These are phyloP conservation scores for Parascedosporium putredinis DNA, from an alignment of 2,329 filamentous ascomycete species.

Conservation along the genomic window DNA sequence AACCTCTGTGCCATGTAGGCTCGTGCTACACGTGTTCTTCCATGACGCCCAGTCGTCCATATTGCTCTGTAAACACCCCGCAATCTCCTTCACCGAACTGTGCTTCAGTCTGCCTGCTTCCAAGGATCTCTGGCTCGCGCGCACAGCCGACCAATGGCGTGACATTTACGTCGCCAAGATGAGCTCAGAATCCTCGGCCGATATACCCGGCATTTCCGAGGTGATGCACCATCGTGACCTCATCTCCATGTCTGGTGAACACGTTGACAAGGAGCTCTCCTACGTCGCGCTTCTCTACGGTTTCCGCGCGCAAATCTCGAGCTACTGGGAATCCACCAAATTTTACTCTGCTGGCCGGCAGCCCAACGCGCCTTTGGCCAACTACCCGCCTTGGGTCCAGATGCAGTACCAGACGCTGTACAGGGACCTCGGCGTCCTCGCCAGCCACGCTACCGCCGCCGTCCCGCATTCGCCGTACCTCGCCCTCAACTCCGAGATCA, in stretches of 20 bases:
- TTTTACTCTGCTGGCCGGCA: constrained; percentile 17
- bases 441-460: constrained; percentile 8
- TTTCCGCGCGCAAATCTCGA: constrained; percentile 22
- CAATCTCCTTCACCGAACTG: constrained; percentile 22
- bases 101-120: constrained; percentile 16
- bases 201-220: constrained; percentile 4
- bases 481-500: constrained; percentile 22
- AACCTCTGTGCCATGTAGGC: constrained; percentile 14
- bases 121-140: constrained; percentile 18
- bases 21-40: constrained; percentile 18
- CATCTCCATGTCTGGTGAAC: background rate
- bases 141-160: constrained; percentile 18
- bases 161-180: constrained; percentile 29
- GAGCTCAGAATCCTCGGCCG: background rate
- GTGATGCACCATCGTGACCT: background rate
- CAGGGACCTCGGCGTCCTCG: constrained; percentile 18
- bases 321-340: constrained; percentile 20
- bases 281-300: constrained; percentile 18
- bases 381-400: constrained; percentile 17
- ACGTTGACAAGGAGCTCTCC: constrained; percentile 21
- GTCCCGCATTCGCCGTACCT: background rate
- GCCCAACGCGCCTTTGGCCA: background rate
- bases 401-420: constrained; percentile 21
- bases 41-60: constrained; percentile 22
- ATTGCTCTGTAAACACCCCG: constrained; percentile 18